Conservation (phyloP, 495 filamentous ascomycete genomes). For the Haplographium delicatum region DNA sequence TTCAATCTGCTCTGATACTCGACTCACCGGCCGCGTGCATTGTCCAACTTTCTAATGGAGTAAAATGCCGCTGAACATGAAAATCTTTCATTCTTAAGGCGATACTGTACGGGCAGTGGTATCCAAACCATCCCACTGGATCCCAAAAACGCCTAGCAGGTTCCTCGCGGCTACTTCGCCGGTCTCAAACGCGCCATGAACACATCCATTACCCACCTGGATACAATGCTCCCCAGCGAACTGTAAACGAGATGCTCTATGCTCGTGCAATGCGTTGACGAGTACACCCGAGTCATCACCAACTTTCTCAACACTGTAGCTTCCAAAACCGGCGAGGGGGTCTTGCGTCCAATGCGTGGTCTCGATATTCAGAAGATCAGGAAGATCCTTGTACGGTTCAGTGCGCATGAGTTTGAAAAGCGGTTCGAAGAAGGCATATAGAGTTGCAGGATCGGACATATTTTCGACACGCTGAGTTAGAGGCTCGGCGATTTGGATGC, state of each 20-base stretch:
- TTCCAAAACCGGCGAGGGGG: slow-evolving; percentile 15
- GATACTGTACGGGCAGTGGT: slow-evolving; percentile 7
- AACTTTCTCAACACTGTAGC: slow-evolving; percentile 15
- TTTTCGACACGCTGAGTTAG: slow-evolving; percentile 17
- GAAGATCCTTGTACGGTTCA: slow-evolving; percentile 17
- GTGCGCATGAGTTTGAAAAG: slow-evolving; percentile 17
- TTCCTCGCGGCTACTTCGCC: slow-evolving; percentile 16
- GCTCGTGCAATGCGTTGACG: slow-evolving; percentile 9
- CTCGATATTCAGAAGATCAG: slow-evolving; percentile 13
- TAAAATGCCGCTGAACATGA: too few relatives aligned
- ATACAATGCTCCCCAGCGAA: slow-evolving; percentile 20
- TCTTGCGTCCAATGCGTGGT: slow-evolving; percentile 22
- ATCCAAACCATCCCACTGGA: slow-evolving; percentile 10
- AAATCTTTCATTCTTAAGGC: too few relatives aligned
- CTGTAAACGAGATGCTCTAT: slow-evolving; percentile 4
- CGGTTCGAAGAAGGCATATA: slow-evolving; percentile 18
- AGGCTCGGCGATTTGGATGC: slow-evolving; percentile 17
- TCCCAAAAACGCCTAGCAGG: slow-evolving; percentile 7
- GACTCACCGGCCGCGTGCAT: too few relatives aligned
- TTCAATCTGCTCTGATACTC: too few relatives aligned
- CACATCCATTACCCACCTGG: slow-evolving; percentile 19
- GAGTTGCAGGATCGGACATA: neutral
- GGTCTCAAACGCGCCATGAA: slow-evolving; percentile 20
- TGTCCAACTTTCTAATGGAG: too few relatives aligned
- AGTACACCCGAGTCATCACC: slow-evolving; percentile 9